Percentiles rank a stretch among this genome's conserved stretches.
phyloP scores from a whole-genome alignment of 1,284 basidiomycete genomes.

The Ceratobasidium sp. region DNA sequence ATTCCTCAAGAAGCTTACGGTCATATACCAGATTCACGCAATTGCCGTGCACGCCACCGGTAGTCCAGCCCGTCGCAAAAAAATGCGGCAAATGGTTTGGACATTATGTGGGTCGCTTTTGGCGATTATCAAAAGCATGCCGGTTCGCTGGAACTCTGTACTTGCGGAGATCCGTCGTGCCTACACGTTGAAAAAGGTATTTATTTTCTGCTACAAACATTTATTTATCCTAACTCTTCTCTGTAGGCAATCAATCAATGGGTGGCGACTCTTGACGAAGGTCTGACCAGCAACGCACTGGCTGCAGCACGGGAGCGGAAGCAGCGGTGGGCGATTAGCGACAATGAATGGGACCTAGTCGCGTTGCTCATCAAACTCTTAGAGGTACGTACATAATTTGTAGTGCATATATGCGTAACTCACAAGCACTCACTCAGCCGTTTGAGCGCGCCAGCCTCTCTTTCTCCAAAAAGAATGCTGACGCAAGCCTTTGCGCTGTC shows the following conservation, averaged over 20 bases:
- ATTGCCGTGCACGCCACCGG: slow-evolving; percentile 12
- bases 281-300: not conserved
- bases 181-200: not conserved
- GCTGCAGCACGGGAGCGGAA: not conserved
- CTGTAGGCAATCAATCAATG: slow-evolving; percentile 26
- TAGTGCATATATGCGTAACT: not conserved
- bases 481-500: not conserved
- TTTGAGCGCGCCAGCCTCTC: not conserved
- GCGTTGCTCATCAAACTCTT: not conserved
- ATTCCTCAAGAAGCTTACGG: too few relatives aligned
- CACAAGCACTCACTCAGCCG: not conserved
- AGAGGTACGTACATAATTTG: slow-evolving; percentile 10
- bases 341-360: not conserved
- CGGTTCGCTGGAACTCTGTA: slow-evolving; percentile 13
- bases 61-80: not conserved
- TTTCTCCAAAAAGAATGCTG: not conserved
- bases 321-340: slow-evolving; percentile 12
- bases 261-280: slow-evolving; percentile 1
- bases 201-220: too few relatives aligned
- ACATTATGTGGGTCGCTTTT: not conserved
- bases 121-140: slow-evolving; percentile 18
- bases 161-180: slow-evolving; percentile 26
- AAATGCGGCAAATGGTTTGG: not conserved
- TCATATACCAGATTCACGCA: slow-evolving; percentile 4
- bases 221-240: too few relatives aligned